Evolutionary conservation across 1,284 basidiomycete genomes (phyloP).

Genomic region (Tetrapyrgos nigripes): DNA sequence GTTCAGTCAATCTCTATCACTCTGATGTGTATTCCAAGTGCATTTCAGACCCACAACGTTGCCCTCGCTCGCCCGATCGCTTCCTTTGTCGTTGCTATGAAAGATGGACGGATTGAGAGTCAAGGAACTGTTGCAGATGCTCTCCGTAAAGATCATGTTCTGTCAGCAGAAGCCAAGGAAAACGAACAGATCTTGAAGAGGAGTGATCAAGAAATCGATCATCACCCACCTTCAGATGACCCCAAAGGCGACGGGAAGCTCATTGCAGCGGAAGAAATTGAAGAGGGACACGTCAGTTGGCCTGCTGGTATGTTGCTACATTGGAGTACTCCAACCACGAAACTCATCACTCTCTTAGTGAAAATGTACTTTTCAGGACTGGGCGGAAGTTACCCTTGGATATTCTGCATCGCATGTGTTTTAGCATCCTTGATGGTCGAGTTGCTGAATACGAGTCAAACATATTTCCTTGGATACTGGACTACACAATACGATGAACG

Average conservation of each 20-base stretch:
- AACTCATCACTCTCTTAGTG: conserved; percentile 19
- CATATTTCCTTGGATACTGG: conserved; percentile 58
- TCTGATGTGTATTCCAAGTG: no score
- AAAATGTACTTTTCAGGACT: conserved; percentile 43
- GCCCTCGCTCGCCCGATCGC: conserved; percentile 62
- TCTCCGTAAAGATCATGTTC: conserved; percentile 38
- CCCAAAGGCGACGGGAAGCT: conserved; percentile 49
- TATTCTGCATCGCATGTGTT: conserved; percentile 42
- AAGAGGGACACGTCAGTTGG: conserved; percentile 62
- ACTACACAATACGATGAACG: conserved; percentile 50
- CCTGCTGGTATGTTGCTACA: conserved; percentile 35
- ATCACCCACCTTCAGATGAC: conserved; percentile 35
- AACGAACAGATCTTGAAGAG: conserved; percentile 42
- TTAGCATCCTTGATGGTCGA: conserved; percentile 1
- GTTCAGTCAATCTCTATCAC: no score
- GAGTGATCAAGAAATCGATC: conserved; percentile 45
- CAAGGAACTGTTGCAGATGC: conserved; percentile 49
- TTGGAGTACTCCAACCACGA: neutral
- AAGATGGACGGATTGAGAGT: conserved; percentile 49
- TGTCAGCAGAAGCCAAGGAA: conserved; percentile 41
- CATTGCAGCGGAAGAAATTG: conserved; percentile 66
- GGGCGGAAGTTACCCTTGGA: conserved; percentile 44
- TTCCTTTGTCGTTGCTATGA: conserved; percentile 61
- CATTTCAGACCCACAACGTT: conserved; percentile 74
- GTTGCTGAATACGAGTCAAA: conserved; percentile 32